Evolutionary conservation across 1,284 basidiomycete species (phyloP), one percentile per base, ranked within the genome.

Genomic region (Tilletiopsis washingtonensis): DNA sequence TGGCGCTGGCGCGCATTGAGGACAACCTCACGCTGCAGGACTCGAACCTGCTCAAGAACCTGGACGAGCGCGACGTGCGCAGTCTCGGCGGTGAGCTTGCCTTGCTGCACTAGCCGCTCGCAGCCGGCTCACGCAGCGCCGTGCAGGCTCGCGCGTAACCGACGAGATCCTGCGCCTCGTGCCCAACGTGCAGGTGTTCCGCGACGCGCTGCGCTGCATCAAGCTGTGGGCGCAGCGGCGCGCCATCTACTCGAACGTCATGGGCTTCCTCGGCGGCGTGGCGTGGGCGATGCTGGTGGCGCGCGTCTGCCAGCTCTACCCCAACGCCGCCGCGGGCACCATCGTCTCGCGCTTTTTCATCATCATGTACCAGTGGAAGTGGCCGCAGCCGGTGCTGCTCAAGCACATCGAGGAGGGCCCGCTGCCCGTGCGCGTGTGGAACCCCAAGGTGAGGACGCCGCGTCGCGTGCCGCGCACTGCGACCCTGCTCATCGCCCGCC

Each of bases 241-340:
- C 75, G 94, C 91, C 21, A 94, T 99, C 57, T 97, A 97, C 75
- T 91, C 91, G 3, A 99, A 99, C 75, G 89, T 97, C 15, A 89
- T 93, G 67, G 94, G 93, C 23, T 99, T 97, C 75, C 81, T 93
- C 39, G 94, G 94, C 61, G 94, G 94, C 76, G 93, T 98, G 3
- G 93, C 91, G 19, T 99, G 94, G 94, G 90, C 91, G 5, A 89
- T 98, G 80, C 81, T 97, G 43, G 91, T 96, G 11, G 94, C 94
- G 42, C 84, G 94, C 71, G 91, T 98, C 80, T 99, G 94, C 77
- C 94, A 99, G 71, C 76, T 99, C 51, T 99, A 97, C 74, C 94
- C 94, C 26, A 94, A 87, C 63, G 90, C 90, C 25, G 84, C 85
- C 51, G 89, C 91, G 15, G 91, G 91, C 14, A 88, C 88, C 1